Evolutionary conservation across 768 basidiomycete species (phyloP).

Genomic region (Neoboletus brunneissimus): DNA sequence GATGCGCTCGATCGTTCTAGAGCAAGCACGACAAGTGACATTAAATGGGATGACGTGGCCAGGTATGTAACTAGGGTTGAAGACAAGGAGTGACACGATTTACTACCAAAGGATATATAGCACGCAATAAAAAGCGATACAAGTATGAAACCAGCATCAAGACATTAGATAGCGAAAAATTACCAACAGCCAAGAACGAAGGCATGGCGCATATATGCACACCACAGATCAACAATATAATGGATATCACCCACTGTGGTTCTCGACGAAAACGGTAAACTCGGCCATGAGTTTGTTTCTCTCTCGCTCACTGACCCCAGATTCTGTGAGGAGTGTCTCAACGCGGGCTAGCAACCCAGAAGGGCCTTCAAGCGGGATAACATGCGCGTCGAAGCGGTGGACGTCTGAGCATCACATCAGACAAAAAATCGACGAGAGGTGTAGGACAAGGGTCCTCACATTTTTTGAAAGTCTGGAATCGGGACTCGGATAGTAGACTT

Average conservation of each 20-base stretch:
- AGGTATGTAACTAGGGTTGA: not conserved
- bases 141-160: slow-evolving; percentile 12
- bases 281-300: slow-evolving; percentile 51
- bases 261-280: slow-evolving; percentile 56
- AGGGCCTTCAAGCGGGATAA: slow-evolving; percentile 74
- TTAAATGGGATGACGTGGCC: slow-evolving; percentile 7
- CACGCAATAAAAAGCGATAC: slow-evolving; percentile 21
- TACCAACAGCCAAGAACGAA: slow-evolving; percentile 21
- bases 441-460: slow-evolving; percentile 45
- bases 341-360: slow-evolving; percentile 66
- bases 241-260: slow-evolving; percentile 22
- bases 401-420: slow-evolving; percentile 48
- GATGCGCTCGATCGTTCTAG: not conserved
- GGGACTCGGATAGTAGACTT: slow-evolving; percentile 34
- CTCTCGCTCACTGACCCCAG: slow-evolving; percentile 49
- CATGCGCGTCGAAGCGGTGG: slow-evolving; percentile 68
- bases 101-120: slow-evolving; percentile 11
- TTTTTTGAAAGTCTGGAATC: slow-evolving; percentile 50
- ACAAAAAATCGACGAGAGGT: slow-evolving; percentile 8
- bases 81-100: slow-evolving; percentile 14
- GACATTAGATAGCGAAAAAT: slow-evolving; percentile 27
- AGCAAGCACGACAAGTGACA: slow-evolving; percentile 7
- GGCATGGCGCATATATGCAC: not conserved
- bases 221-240: not conserved
- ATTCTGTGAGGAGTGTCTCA: slow-evolving; percentile 52